Evolutionary conservation across 257 asterid species (phyloP).

Genomic region (Nyctanthes arbortristis): DNA sequence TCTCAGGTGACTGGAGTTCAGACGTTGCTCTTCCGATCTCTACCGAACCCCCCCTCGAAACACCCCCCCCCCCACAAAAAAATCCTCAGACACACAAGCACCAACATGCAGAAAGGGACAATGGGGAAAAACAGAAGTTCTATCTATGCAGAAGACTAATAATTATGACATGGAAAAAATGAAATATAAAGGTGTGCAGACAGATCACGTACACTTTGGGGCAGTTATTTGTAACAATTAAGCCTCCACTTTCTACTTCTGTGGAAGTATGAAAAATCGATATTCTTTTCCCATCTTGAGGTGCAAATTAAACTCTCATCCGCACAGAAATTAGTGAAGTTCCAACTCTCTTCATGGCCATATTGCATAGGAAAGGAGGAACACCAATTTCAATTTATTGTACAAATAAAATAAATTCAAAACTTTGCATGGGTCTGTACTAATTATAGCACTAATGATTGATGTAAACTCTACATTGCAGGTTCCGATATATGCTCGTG

Average conservation of each 20-base stretch:
- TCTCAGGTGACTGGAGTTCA: no score
- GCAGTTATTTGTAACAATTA: neutral
- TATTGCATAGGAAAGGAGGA: neutral
- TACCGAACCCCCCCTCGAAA: no score
- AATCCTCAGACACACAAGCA: neutral
- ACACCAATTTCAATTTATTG: neutral
- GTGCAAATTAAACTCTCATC: slow-evolving; percentile 6
- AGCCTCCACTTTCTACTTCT: neutral
- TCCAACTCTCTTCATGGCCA: neutral
- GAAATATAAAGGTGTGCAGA: neutral
- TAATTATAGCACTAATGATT: slow-evolving; percentile 14
- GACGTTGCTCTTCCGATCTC: no score
- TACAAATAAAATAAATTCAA: neutral
- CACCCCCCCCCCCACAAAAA: no score
- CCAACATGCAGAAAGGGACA: neutral
- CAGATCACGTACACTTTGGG: neutral
- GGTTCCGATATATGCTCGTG: slow-evolving; percentile 94
- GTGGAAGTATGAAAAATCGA: neutral
- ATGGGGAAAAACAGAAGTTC: neutral
- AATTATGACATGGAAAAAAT: slow-evolving; percentile 8
- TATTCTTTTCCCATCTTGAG: slow-evolving; percentile 8
- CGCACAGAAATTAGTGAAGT: neutral
- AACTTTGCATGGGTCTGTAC: neutral
- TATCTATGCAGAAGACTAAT: neutral
- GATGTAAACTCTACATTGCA: slow-evolving; percentile 27